Evolutionary conservation across 106 monocot species (phyloP).

Genomic region (Gastrodia elata): DNA sequence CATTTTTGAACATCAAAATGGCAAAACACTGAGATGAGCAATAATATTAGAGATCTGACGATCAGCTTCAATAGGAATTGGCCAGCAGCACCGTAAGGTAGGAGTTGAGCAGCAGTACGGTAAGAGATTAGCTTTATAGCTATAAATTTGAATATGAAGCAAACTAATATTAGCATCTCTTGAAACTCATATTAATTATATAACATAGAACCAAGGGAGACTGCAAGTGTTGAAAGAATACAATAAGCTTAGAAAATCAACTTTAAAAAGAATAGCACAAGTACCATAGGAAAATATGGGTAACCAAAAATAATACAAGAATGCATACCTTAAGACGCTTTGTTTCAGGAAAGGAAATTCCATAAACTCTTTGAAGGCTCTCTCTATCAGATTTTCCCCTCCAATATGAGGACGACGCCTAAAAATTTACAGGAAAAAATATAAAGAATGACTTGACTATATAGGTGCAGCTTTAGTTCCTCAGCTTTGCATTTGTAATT

Average conservation of each 20-base stretch:
- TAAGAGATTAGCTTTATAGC: no score
- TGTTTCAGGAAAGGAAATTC: slow-evolving; percentile 89
- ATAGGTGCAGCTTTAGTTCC: not conserved
- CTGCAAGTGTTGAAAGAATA: not conserved
- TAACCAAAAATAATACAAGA: not conserved
- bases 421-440: slow-evolving; percentile 4
- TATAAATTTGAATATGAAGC: no score
- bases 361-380: slow-evolving; percentile 98
- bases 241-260: not conserved
- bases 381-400: slow-evolving; percentile 90
- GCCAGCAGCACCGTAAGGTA: no score
- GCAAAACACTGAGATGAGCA: no score
- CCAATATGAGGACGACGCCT: slow-evolving; percentile 99
- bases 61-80: no score
- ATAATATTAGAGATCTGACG: no score
- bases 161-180: no score
- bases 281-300: no score
- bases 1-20: no score
- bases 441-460: not conserved
- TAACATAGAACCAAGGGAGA: not conserved
- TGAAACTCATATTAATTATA: not conserved
- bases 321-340: slow-evolving; percentile 77
- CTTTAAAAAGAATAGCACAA: not conserved
- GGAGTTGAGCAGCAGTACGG: no score
- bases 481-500: not conserved